Evolutionary conservation across 75 land plant species (phyloP).

Genomic region (Cryptomeria japonica): DNA sequence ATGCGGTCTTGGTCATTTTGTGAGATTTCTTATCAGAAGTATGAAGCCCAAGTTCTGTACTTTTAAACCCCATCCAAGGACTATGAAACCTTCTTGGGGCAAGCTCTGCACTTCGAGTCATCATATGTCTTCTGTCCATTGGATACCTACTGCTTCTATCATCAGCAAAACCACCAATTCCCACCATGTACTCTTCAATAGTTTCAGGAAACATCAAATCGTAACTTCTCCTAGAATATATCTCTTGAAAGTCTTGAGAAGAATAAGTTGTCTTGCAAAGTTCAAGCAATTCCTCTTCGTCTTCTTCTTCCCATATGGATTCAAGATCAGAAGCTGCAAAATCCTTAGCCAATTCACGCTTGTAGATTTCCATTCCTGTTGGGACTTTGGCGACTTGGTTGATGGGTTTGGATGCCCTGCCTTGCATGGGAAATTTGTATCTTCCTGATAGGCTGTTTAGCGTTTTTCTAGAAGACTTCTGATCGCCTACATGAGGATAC

Average conservation of each 20-base stretch:
- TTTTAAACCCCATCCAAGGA: conserved; percentile 4
- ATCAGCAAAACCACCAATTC: background rate
- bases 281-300: conserved; percentile 2
- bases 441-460: background rate
- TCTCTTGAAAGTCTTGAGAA: background rate
- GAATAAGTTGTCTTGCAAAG: background rate
- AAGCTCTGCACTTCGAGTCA: background rate
- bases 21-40: background rate
- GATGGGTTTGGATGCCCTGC: background rate
- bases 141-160: background rate
- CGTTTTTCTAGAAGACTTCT: background rate
- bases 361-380: background rate
- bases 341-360: background rate
- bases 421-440: background rate
- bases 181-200: conserved; percentile 4
- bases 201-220: background rate
- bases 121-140: background rate
- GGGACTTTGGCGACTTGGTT: background rate
- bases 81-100: background rate
- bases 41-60: conserved; percentile 6
- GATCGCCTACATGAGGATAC: background rate
- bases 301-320: conserved; percentile 6
- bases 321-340: background rate
- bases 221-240: conserved; percentile 1
- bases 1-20: background rate